Evolutionary conservation across 495 filamentous ascomycete species (phyloP).

Genomic region (Trichodelitschia bisporula): DNA sequence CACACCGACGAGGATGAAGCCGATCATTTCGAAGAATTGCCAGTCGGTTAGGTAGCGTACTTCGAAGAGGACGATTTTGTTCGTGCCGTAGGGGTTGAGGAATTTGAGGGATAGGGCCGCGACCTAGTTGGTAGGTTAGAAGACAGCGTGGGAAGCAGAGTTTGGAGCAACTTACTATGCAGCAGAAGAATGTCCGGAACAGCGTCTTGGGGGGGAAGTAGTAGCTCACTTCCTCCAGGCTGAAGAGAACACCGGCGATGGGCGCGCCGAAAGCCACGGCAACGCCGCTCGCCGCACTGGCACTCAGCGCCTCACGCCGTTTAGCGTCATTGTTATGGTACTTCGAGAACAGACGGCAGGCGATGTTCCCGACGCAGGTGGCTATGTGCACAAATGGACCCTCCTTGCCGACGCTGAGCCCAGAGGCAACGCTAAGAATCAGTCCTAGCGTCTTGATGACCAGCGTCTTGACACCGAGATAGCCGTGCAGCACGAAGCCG

Average conservation of each 20-base stretch:
- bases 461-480: slow-evolving; percentile 73
- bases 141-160: not conserved
- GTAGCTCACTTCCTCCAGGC: slow-evolving; percentile 86
- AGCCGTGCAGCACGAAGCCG: slow-evolving; percentile 91
- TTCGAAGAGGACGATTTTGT: slow-evolving; percentile 90
- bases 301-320: slow-evolving; percentile 75
- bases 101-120: slow-evolving; percentile 81
- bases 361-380: slow-evolving; percentile 86
- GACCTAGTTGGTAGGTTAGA: slow-evolving; percentile 15
- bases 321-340: slow-evolving; percentile 87
- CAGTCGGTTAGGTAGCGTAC: slow-evolving; percentile 84
- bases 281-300: slow-evolving; percentile 77
- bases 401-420: slow-evolving; percentile 85
- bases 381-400: slow-evolving; percentile 96
- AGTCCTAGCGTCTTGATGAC: slow-evolving; percentile 65
- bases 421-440: slow-evolving; percentile 74
- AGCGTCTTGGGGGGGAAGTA: slow-evolving; percentile 98
- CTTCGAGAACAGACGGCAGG: slow-evolving; percentile 75
- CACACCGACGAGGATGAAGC: slow-evolving; percentile 65
- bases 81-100: slow-evolving; percentile 83
- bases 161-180: slow-evolving; percentile 36
- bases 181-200: slow-evolving; percentile 96
- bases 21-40: slow-evolving; percentile 73
- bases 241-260: slow-evolving; percentile 39
- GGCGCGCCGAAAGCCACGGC: slow-evolving; percentile 90